phyloP scores from a whole-genome alignment of 1,284 basidiomycete species.

The Rhodotorula sp. region DNA sequence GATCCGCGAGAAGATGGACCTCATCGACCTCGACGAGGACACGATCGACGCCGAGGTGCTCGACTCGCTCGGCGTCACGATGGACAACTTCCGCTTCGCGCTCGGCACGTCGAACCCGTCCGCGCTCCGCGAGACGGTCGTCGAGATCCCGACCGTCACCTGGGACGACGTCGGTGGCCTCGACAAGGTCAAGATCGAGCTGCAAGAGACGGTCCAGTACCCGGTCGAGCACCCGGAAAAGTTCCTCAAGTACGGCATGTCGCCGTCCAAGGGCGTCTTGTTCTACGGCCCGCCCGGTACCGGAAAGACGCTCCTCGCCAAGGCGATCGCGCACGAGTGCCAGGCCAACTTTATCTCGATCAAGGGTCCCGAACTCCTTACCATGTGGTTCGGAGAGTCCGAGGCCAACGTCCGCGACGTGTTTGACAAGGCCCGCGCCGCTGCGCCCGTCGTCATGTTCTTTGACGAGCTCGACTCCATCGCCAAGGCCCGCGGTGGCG shows the following conservation, averaged over 20 bases:
- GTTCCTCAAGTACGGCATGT: constrained; percentile 99
- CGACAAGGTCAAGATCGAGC: constrained; percentile 98
- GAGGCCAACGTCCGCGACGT: constrained; percentile 99
- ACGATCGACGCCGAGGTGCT: constrained; percentile 96
- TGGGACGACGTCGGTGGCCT: constrained; percentile 99
- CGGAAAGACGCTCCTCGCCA: constrained; percentile 91
- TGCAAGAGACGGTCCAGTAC: constrained; percentile 99
- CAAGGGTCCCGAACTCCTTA: constrained; percentile 60
- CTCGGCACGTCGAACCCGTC: constrained; percentile 94
- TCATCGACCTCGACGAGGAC: constrained; percentile 58
- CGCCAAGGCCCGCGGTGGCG: constrained; percentile 87
- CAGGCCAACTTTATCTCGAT: constrained; percentile 98
- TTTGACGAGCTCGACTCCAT: constrained; percentile 99
- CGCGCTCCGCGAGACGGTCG: constrained; percentile 91
- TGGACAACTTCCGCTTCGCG: constrained; percentile 98
- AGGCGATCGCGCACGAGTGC: constrained; percentile 98
- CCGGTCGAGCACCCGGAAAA: constrained; percentile 99
- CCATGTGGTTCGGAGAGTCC: constrained; percentile 99
- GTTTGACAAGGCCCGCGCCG: constrained; percentile 98
- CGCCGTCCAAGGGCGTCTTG: constrained; percentile 95
- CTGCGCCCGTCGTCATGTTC: constrained; percentile 99
- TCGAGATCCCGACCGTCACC: constrained; percentile 91
- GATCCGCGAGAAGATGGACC: constrained; percentile 78
- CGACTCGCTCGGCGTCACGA: constrained; percentile 90
- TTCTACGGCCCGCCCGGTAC: constrained; percentile 98